Evolutionary conservation across 2,329 filamentous ascomycete species (phyloP), one percentile per base, ranked within the genome.

Genomic region (Alternaria infectoria): DNA sequence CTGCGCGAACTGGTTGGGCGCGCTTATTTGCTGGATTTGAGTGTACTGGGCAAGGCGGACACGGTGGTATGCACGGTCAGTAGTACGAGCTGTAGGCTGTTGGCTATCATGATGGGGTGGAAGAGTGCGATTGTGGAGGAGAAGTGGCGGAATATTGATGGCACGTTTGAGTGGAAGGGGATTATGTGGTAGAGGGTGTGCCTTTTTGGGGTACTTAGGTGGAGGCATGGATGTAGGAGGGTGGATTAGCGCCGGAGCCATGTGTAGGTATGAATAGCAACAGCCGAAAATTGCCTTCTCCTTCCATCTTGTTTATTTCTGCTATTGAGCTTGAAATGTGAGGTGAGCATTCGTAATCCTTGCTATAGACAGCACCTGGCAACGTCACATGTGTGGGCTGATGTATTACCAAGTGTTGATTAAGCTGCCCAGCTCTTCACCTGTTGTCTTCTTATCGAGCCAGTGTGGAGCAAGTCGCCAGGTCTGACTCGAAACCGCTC

Each of bases 31-130:
- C 87, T 96, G 80, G 93, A 97, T 79, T 81, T 96, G 59, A 88
- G 90, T 1, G 90, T 96, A 23, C 82, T 96, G 47, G 87, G 89
- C 0, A 84, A 86, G 26, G 86, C 88, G 59, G 92, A 96, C 76
- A 85, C 83, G 12, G 85, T 96, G 8, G 86, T 97, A 1, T 97
- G 93, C 74, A 91, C 89, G 3, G 90, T 94, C 23, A 92, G 90
- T 70, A 88, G 89, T 66, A 77, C 81, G 15, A 83, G 77, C 5
- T 97, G 93, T 77, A 86, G 92, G 21, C 73, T 96, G 57, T 77
- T 96, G 65, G 93, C 88, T 3, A 92, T 97, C 44, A 93, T 96
- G 90, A 89, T 96, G 88, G 93, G 93, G 0, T 94, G 92, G 91
- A 90, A 94, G 40, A 68, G 68, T 25, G 77, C 74, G 46, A 66